Evolutionary conservation across 805 yeast species (phyloP).

Genomic region (Saccharomycopsis guyanensis): DNA sequence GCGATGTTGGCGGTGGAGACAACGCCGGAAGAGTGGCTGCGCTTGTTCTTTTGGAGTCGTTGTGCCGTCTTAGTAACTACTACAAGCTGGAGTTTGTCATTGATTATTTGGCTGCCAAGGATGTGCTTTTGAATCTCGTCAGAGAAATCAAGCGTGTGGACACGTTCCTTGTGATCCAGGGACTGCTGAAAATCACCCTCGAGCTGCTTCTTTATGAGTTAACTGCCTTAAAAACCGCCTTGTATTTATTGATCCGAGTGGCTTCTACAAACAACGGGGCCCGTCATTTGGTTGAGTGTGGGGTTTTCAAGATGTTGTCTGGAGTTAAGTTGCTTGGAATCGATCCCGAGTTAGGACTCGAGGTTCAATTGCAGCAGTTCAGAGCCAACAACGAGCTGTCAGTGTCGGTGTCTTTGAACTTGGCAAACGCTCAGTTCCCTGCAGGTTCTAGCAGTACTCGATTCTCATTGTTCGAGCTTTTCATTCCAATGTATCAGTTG

Average conservation of each 20-base stretch:
- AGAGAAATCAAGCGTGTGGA: constrained; percentile 56
- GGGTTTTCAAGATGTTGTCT: constrained; percentile 55
- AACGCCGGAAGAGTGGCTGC: constrained; percentile 72
- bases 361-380: constrained; percentile 36
- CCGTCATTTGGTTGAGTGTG: constrained; percentile 63
- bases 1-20: constrained; percentile 74
- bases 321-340: constrained; percentile 48
- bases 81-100: constrained; percentile 35
- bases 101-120: constrained; percentile 48
- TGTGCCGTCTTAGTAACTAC: constrained; percentile 43
- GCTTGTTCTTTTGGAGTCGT: constrained; percentile 62
- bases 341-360: constrained; percentile 77
- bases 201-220: constrained; percentile 62
- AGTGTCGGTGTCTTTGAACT: constrained; percentile 37
- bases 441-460: constrained; percentile 9
- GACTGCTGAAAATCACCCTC: constrained; percentile 25
- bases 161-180: not conserved
- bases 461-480: constrained; percentile 56
- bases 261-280: constrained; percentile 78
- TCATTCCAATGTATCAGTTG: constrained; percentile 69
- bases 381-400: constrained; percentile 22
- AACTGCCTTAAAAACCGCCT: constrained; percentile 65
- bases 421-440: constrained; percentile 38
- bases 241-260: constrained; percentile 62
- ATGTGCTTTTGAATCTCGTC: constrained; percentile 56